Evolutionary conservation across 73 alveolate genomes (phyloP).

Genomic region (Paramecium pentaurelia): DNA sequence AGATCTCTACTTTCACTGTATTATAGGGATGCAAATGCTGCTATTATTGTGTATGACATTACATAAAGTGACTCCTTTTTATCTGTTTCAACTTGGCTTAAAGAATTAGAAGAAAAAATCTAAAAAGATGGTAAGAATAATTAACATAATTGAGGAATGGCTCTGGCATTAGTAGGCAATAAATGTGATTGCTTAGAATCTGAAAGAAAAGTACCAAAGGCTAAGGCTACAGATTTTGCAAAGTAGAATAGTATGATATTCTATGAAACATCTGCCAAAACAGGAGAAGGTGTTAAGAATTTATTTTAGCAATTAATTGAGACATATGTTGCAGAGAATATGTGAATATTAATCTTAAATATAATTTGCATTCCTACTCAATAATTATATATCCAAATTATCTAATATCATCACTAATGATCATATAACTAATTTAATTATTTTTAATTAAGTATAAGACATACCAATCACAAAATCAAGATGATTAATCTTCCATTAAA

Average conservation of each 20-base stretch:
- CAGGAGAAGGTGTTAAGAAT: slow-evolving; percentile 67
- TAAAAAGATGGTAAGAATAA: slow-evolving; percentile 18
- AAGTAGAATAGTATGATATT: slow-evolving; percentile 46
- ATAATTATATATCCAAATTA: neutral
- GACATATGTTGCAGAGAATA: neutral
- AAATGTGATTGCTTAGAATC: slow-evolving; percentile 54
- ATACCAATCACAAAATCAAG: neutral
- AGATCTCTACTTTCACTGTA: slow-evolving; percentile 66
- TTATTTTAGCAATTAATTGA: slow-evolving; percentile 57
- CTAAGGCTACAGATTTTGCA: slow-evolving; percentile 62
- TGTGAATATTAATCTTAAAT: neutral
- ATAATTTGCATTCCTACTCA: neutral
- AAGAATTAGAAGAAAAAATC: slow-evolving; percentile 59
- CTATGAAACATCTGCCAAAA: slow-evolving; percentile 65
- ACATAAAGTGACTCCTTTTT: slow-evolving; percentile 62
- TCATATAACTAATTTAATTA: neutral
- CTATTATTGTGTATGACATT: slow-evolving; percentile 70
- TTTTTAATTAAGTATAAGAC: neutral
- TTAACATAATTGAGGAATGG: slow-evolving; percentile 30
- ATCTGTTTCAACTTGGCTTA: slow-evolving; percentile 57
- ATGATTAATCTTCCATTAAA: neutral
- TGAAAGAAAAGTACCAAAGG: slow-evolving; percentile 48
- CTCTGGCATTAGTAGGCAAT: slow-evolving; percentile 65
- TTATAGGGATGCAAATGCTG: slow-evolving; percentile 76
- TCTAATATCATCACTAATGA: neutral